These are phyloP conservation scores for Fremontodendron californicum DNA, from an alignment of 345 rosid genomes.

Conservation along the genomic window DNA sequence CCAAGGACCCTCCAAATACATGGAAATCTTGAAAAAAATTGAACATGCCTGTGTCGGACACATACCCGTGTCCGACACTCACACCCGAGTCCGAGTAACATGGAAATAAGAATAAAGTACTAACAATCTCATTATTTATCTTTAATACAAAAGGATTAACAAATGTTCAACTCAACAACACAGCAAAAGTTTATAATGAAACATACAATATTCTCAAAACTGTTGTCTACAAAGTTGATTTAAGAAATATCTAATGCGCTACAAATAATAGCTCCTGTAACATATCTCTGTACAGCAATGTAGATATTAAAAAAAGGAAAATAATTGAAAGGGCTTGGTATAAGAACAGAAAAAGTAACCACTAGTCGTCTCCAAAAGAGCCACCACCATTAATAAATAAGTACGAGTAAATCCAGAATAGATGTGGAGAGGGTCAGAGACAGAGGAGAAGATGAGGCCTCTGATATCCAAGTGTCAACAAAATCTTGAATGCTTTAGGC, in stretches of 20 bases:
- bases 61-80: too few relatives aligned
- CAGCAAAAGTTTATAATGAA: neutral
- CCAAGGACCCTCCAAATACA: too few relatives aligned
- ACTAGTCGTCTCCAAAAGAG: neutral
- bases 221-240: neutral
- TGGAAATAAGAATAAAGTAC: neutral
- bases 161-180: neutral
- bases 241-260: neutral
- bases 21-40: too few relatives aligned
- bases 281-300: neutral
- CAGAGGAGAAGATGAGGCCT: neutral
- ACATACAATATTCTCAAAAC: neutral
- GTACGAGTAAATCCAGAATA: neutral
- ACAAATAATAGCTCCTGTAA: neutral
- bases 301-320: neutral
- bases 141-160: neutral
- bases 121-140: neutral
- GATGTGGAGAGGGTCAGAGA: neutral
- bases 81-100: too few relatives aligned
- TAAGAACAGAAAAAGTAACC: neutral
- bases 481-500: neutral
- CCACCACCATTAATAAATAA: neutral
- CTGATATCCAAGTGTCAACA: neutral
- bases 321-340: neutral
- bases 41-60: too few relatives aligned